Evolutionary conservation across 805 yeast genomes (phyloP).

Genomic region (Peterozyma toletana): DNA sequence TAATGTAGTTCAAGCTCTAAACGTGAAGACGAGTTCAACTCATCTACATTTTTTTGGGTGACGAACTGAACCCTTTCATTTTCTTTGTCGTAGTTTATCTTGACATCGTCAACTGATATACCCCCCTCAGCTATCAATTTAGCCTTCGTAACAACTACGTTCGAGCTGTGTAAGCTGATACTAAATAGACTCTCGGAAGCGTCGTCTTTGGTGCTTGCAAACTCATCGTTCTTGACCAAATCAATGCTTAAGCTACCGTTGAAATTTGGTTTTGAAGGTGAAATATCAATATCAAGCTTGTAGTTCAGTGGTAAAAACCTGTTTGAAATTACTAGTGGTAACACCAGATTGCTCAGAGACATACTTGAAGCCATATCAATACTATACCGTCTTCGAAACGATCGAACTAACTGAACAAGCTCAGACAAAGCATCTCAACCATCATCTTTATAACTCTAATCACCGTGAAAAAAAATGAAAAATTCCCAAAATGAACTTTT

Average conservation of each 20-base stretch:
- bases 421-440: no score
- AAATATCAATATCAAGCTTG: conserved; percentile 25
- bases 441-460: no score
- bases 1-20: conserved; percentile 26
- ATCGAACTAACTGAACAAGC: no score
- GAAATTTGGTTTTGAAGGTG: conserved; percentile 38
- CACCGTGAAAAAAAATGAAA: no score
- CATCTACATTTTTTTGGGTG: conserved; percentile 16
- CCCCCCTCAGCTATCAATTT: conserved; percentile 13
- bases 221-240: conserved; percentile 18
- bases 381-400: not conserved
- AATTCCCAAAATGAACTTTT: no score
- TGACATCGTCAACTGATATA: conserved; percentile 16
- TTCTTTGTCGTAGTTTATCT: conserved; percentile 30
- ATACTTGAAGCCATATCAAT: not conserved
- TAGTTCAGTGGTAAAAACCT: conserved; percentile 29
- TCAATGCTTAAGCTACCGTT: conserved; percentile 29
- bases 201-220: conserved; percentile 1
- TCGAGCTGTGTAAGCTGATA: conserved; percentile 32
- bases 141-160: conserved; percentile 31
- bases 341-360: not conserved
- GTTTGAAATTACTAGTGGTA: conserved; percentile 25
- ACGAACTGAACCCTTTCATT: conserved; percentile 26
- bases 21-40: conserved; percentile 9
- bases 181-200: conserved; percentile 11